Base-by-base conservation (phyloP, 2,329 filamentous ascomycete species). In the Lasiodiplodia gonubiensis region DNA sequence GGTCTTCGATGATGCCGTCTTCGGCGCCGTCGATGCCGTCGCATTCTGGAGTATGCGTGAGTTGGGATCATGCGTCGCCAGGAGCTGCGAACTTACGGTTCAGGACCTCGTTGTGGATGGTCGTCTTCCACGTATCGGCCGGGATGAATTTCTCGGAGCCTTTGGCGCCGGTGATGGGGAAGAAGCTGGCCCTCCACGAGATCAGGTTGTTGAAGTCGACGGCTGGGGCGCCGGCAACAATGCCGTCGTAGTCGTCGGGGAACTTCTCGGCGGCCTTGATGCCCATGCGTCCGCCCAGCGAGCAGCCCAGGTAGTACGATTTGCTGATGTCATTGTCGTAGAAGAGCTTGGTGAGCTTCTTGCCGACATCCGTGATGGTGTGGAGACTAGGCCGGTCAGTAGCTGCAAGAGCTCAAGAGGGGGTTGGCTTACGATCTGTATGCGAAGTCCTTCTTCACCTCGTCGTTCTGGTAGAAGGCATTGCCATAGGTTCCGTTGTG, bases 1-100 rank as follows among this genome's bases (percentile, higher is more conserved):
- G 78, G 70, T 82, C 80, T 71, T 83, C 82, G 42, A 85, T 74
- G 63, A 85, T 80, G 11, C 82, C 82, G 71, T 86, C 85, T 11
- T 74, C 72, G 18, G 80, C 79, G 23, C 82, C 82, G 70, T 86
- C 85, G 10, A 84, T 74, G 3, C 71, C 70, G 70, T 86, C 84
- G 71, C 85, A 86, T 71, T 86, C 42, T 49, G 42, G 30, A 7
- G n/a, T 7, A 18, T 4, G 21, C 2, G 35, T 59, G 35, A 59
- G 54, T 18, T 18, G 11, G 8, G 21, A 21, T 23, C 3, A 25
- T 23, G 16, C 7, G 35, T 4, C 2, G 2, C 25, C 35, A 8
- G 21, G 35, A 21, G 5, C 11, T 10, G 30, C 5, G 21, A 23
- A 52, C 54, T 59, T 27, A 59, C 54, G 83, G 16, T 76, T 75